phyloP scores from a whole-genome alignment of 2,329 filamentous ascomycete species.

The Paraphaeosphaeria minitans region DNA sequence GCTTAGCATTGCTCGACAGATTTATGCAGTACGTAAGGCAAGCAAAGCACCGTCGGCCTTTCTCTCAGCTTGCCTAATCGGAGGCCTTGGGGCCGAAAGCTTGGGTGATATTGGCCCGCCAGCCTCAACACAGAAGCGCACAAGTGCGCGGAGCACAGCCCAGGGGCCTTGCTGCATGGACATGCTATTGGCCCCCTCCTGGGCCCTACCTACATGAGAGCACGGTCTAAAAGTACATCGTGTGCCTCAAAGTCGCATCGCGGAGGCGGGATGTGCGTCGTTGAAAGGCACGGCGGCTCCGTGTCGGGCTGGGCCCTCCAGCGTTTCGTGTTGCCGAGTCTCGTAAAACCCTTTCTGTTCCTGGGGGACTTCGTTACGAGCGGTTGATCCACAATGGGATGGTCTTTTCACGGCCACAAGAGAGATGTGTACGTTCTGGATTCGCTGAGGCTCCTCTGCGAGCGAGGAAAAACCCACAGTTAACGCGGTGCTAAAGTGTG shows the following conservation, averaged over 20 bases:
- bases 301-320: background rate
- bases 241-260: background rate
- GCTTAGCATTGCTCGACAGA: background rate
- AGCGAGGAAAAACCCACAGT: background rate
- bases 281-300: constrained; percentile 6
- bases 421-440: constrained; percentile 33
- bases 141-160: constrained; percentile 1
- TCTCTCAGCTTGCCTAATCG: background rate
- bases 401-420: constrained; percentile 37
- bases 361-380: background rate
- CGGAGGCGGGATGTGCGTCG: background rate
- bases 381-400: constrained; percentile 30
- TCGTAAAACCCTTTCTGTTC: background rate
- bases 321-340: background rate
- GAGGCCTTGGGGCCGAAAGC: background rate
- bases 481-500: constrained; percentile 15
- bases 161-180: background rate
- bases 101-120: background rate
- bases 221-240: constrained; percentile 5
- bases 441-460: too few species aligned
- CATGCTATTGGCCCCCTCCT: constrained; percentile 4
- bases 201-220: background rate
- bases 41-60: background rate
- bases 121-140: background rate
- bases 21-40: background rate